phyloP scores from a whole-genome alignment of 1,139 yeast genomes.

The Arxiozyma heterogenica region DNA sequence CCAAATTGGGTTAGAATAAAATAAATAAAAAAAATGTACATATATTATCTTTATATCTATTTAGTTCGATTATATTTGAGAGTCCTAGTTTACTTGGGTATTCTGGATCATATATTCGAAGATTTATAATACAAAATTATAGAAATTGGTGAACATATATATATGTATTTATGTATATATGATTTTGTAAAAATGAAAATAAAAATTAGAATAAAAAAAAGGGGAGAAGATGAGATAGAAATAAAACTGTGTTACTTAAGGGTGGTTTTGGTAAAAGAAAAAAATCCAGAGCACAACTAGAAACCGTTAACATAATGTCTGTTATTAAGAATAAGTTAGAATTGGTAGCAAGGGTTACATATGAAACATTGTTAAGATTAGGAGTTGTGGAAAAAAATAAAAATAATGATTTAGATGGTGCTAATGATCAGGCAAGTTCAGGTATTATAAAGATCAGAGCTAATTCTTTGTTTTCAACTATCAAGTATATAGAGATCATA shows the following conservation, averaged over 20 bases:
- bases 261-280: not conserved
- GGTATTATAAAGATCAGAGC: not conserved
- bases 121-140: too few species aligned
- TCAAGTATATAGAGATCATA: not conserved
- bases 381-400: not conserved
- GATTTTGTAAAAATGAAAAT: too few species aligned
- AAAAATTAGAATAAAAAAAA: too few species aligned
- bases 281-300: not conserved
- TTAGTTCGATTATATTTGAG: too few species aligned
- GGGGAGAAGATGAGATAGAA: not conserved
- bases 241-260: too few species aligned
- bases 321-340: not conserved
- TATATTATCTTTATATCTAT: not conserved
- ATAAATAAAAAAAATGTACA: not conserved
- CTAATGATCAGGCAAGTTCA: not conserved
- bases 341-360: not conserved
- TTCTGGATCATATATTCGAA: too few species aligned
- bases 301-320: not conserved
- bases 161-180: too few species aligned
- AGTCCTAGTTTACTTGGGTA: not conserved
- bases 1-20: not conserved
- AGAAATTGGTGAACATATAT: too few species aligned
- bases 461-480: not conserved
- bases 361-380: not conserved
- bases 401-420: not conserved